Base-by-base conservation (phyloP, 768 basidiomycete species). In the Lentinula sp. region DNA sequence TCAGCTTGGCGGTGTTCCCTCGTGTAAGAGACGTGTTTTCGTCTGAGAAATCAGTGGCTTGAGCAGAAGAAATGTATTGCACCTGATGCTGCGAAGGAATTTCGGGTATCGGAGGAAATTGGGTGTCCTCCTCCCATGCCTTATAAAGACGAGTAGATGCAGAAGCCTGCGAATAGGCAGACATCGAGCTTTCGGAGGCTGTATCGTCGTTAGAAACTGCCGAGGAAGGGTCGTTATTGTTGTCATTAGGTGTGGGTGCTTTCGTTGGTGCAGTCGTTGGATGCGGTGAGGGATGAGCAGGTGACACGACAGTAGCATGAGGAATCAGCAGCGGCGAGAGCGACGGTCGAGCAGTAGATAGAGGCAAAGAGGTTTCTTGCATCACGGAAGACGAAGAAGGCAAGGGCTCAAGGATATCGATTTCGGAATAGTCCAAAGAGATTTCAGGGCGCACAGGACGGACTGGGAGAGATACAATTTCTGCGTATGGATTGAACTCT, bases 101-200 rank as follows among this genome's bases (percentile, higher is more conserved):
- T 5, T 15, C 34, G 8, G 55, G 55, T 8, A 56, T 35, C 10
- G 55, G 55, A 56, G 55, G 55, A 23, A 40, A 15, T 23, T 39
- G 39, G 15, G 28, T 34, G 15, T 32, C 23, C 4, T 57, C 56
- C 15, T 57, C 56, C 56, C 56, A 57, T 4, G 18, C 42, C 34
- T 23, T 32, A 32, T 57, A 23, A n/a, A 15, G 16, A 15, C 56
- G 40, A 45, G 56, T 57, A 5, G 56, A 57, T 7, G 56, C 56
- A 32, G 56, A 57, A 35, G 42, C 42, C 43, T 57, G 56, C 7
- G 56, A 57, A n/a, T 57, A 57, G 11, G 37, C 31, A 9, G 56
- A 57, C 16, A 34, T 6, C 8, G 56, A 57, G 34, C 56, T 57
- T 3, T 34, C 23, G 18, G 56, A 23, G 5, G 45, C 10, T 11